A percentile compares a stretch with the other conserved stretches of the same genome.
phyloP scores from a whole-genome alignment of 2,329 filamentous ascomycete species.

The Aspergillus costaricaensis region DNA sequence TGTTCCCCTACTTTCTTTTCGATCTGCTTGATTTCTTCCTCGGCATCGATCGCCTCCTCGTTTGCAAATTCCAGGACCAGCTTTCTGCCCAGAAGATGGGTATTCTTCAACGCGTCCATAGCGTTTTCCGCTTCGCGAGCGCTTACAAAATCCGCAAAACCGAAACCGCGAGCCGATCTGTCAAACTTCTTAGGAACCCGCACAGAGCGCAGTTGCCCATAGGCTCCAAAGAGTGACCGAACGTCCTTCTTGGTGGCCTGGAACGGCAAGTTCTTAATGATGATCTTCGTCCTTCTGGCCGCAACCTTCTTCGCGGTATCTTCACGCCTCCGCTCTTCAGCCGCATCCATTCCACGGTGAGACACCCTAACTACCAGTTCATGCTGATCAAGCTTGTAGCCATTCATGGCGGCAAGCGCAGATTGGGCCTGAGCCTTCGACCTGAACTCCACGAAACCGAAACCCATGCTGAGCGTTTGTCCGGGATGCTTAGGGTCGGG shows the following conservation, averaged over 20 bases:
- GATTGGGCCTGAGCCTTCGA: slow-evolving; percentile 75
- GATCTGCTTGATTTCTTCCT: slow-evolving; percentile 96
- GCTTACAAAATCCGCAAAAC: slow-evolving; percentile 94
- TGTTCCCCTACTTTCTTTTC: slow-evolving; percentile 92
- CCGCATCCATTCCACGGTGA: slow-evolving; percentile 83
- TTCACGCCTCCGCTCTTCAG: slow-evolving; percentile 79
- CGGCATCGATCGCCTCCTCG: slow-evolving; percentile 83
- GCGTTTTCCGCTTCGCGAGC: slow-evolving; percentile 87
- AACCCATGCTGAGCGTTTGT: slow-evolving; percentile 92
- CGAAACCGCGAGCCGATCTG: slow-evolving; percentile 84
- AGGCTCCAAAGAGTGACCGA: slow-evolving; percentile 78
- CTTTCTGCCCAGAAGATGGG: slow-evolving; percentile 85
- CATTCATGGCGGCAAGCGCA: slow-evolving; percentile 83
- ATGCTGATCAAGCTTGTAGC: slow-evolving; percentile 82
- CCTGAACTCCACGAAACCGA: slow-evolving; percentile 89
- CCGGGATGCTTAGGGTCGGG: slow-evolving; percentile 86
- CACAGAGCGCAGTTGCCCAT: slow-evolving; percentile 89
- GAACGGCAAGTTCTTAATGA: slow-evolving; percentile 98
- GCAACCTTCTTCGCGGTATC: slow-evolving; percentile 80
- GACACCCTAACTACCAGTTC: slow-evolving; percentile 82
- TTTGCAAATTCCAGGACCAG: slow-evolving; percentile 91
- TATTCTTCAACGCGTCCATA: slow-evolving; percentile 86
- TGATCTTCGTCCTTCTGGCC: slow-evolving; percentile 80
- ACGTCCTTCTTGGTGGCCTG: slow-evolving; percentile 93
- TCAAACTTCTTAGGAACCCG: slow-evolving; percentile 96